phyloP scores from a whole-genome alignment of 305 asterid genomes.

The Solanum hybrid region DNA sequence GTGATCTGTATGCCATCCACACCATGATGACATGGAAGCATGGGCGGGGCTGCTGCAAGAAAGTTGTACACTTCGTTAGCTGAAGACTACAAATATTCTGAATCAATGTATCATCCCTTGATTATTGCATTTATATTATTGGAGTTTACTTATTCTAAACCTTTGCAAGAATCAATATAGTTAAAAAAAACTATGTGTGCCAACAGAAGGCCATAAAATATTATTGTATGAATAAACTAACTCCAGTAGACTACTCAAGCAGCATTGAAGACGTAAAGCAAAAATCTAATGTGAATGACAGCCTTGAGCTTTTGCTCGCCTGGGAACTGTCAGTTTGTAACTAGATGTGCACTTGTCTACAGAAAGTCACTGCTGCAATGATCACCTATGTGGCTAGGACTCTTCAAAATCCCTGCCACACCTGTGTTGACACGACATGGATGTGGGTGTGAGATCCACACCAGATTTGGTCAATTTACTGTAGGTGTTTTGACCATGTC shows the following conservation, averaged over 20 bases:
- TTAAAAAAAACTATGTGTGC: background rate
- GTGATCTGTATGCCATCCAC: constrained; percentile 98
- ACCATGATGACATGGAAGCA: constrained; percentile 73
- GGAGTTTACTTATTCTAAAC: background rate
- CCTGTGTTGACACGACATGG: background rate
- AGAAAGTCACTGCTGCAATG: background rate
- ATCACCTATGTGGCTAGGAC: background rate
- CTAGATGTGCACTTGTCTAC: background rate
- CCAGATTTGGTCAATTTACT: background rate
- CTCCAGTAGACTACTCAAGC: background rate
- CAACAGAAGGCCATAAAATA: background rate
- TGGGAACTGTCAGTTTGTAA: background rate
- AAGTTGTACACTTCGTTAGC: constrained; percentile 5
- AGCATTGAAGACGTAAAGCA: background rate
- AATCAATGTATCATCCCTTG: background rate
- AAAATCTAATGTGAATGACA: background rate
- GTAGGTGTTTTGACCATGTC: background rate
- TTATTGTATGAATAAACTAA: background rate
- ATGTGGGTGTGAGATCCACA: background rate
- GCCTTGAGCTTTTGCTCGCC: background rate
- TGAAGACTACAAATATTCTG: background rate
- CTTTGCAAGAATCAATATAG: background rate
- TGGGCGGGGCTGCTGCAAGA: constrained; percentile 30
- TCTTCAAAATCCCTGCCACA: background rate
- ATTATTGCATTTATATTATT: background rate